Evolutionary conservation across 225 moss, liverwort and hornwort genomes (phyloP), one percentile per base, ranked within the genome.

Genomic region (Physcomitrellopsis africana): DNA sequence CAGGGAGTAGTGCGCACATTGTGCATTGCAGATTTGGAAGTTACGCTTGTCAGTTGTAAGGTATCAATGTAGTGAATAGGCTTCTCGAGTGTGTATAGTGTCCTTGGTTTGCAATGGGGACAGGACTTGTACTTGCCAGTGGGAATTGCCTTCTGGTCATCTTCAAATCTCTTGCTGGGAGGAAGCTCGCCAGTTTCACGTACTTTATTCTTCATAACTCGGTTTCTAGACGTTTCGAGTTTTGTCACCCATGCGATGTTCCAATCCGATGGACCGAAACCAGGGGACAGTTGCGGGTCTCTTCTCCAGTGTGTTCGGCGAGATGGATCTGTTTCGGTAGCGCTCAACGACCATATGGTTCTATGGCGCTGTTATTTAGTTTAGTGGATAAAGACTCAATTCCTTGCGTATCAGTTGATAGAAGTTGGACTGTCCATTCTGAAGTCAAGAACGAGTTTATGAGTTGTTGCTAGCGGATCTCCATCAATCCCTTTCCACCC

Each of bases 1-100:
- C 9, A 57, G 16, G 1, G 8, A 20, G 11, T 47, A 67, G 67
- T 67, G 67, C 67, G 67, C 67, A 67, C 67, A 67, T 67, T 67
- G 67, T 64, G 64, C 64, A 64, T 11, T 67, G 46, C 47, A 67
- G 67, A 49, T 67, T 13, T 49, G 56, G 56, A 57, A 17, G 9
- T 11, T 14, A 10, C 56, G 16, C 10, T 57, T 57, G 2, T 17
- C 8, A 11, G 10, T 14, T 57, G 19, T 57, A 57, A 17, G 56
- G 56, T 57, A 57, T 57, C 2, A 57, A 18, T 8, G 19, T 57
- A 57, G 56, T 11, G 19, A 18, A 57, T 57, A 17, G 19, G 19
- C 19, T 1, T 57, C 56, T 57, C 10, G 16, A 57, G 16, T 15
- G 1, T 57, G 56, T 57, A 57, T 20, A 57, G 16, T 57, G 16